Evolutionary conservation across 179 eudicot genomes (phyloP).

Genomic region (Vitellaria paradoxa): DNA sequence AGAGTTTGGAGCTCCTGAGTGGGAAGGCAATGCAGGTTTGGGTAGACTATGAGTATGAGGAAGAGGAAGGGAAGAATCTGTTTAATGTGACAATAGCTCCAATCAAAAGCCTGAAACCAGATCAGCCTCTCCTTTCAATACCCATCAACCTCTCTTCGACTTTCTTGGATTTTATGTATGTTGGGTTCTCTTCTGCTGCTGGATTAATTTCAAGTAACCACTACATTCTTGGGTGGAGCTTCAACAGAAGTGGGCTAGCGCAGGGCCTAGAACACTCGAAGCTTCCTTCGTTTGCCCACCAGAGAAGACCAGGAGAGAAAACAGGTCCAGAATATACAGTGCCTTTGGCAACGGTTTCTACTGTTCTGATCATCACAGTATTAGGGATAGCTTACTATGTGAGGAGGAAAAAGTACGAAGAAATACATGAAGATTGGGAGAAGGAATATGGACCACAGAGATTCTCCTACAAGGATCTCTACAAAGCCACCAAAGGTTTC

Average conservation of each 20-base stretch:
- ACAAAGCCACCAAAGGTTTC: constrained; percentile 38
- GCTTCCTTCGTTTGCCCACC: background rate
- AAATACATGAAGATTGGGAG: constrained; percentile 48
- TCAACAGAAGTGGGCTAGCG: background rate
- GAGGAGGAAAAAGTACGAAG: constrained; percentile 29
- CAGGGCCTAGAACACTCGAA: background rate
- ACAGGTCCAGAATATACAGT: background rate
- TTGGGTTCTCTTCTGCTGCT: constrained; percentile 43
- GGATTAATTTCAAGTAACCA: constrained; percentile 27
- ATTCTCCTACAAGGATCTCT: constrained; percentile 35
- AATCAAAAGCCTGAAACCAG: background rate
- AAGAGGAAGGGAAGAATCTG: background rate
- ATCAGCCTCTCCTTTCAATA: background rate
- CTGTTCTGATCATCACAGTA: background rate
- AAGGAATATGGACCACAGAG: constrained; percentile 34
- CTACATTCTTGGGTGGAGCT: constrained; percentile 37
- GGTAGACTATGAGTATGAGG: background rate
- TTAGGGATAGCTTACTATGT: background rate
- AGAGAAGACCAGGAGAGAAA: background rate
- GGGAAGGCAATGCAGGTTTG: background rate
- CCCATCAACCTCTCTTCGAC: constrained; percentile 30
- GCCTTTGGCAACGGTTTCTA: background rate
- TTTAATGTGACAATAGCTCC: constrained; percentile 8
- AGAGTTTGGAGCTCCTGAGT: background rate
- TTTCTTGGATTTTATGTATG: constrained; percentile 31